A percentile compares a stretch with the other conserved stretches of the same genome.
Evolutionary conservation across 2,329 filamentous ascomycete genomes (phyloP).

Genomic region (Fusarium palustre): DNA sequence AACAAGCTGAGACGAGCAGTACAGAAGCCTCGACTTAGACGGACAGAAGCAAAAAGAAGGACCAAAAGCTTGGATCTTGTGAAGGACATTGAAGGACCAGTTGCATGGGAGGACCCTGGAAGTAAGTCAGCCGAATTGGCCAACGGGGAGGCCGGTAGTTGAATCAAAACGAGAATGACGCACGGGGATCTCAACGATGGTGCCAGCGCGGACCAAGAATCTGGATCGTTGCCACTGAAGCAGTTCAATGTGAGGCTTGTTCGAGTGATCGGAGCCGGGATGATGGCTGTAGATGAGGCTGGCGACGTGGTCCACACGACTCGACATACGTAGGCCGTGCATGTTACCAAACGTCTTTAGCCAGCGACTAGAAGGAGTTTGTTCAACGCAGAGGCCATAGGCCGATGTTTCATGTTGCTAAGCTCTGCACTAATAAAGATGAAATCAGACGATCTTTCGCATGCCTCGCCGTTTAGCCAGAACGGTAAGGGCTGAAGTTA

Average conservation of each 20-base stretch:
- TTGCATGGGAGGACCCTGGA: conserved; percentile 45
- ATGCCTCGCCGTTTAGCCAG: conserved; percentile 27
- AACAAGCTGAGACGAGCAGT: conserved; percentile 14
- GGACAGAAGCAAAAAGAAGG: conserved; percentile 25
- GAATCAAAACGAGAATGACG: conserved; percentile 39
- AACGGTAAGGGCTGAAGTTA: conserved; percentile 11
- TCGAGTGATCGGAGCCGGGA: conserved; percentile 31
- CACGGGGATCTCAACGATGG: conserved; percentile 42
- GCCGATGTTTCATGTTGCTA: conserved; percentile 32
- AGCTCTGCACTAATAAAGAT: conserved; percentile 11
- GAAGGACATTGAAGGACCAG: conserved; percentile 26
- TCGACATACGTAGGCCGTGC: conserved; percentile 36
- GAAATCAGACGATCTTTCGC: conserved; percentile 27
- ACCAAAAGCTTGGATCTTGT: conserved; percentile 38
- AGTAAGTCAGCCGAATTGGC: conserved; percentile 40
- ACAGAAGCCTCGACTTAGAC: conserved; percentile 21
- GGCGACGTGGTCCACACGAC: conserved; percentile 37
- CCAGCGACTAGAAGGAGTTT: conserved; percentile 7
- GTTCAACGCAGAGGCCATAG: conserved; percentile 16
- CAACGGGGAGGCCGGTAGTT: conserved; percentile 29
- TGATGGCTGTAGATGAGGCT: conserved; percentile 47
- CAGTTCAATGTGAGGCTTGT: conserved; percentile 25
- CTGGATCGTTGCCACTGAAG: conserved; percentile 42
- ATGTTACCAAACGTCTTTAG: not conserved
- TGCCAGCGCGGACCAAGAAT: conserved; percentile 10